Evolutionary conservation across 1,284 basidiomycete genomes (phyloP).

Genomic region (Melampsora americana): DNA sequence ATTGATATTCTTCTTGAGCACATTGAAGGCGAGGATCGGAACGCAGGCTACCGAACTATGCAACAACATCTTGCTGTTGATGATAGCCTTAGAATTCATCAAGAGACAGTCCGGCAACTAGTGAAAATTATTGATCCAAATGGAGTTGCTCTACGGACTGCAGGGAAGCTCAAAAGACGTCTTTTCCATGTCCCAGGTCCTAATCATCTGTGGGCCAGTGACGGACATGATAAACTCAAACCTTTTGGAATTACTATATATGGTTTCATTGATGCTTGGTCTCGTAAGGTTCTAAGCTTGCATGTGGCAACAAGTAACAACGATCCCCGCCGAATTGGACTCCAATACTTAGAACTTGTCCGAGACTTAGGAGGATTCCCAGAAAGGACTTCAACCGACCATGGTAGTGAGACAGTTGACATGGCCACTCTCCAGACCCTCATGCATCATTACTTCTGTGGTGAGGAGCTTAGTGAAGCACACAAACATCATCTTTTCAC

Average conservation of each 20-base stretch:
- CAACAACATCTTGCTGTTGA: neutral
- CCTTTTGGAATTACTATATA: no score
- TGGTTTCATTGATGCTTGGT: no score
- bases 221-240: constrained; percentile 23
- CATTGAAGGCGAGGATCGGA: no score
- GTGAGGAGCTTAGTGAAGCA: no score
- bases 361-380: neutral
- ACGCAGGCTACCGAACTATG: neutral
- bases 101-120: neutral
- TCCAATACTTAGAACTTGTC: neutral
- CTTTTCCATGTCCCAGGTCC: neutral
- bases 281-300: neutral
- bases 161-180: neutral
- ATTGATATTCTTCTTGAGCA: neutral
- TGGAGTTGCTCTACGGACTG: neutral
- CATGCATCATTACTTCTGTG: no score
- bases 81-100: neutral
- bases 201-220: neutral
- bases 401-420: neutral
- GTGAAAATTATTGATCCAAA: neutral
- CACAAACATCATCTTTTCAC: no score
- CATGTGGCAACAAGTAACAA: neutral
- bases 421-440: neutral
- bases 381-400: neutral
- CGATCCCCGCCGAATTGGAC: neutral